phyloP scores from a whole-genome alignment of 441 rosid genomes.

The Eruca vesicaria region DNA sequence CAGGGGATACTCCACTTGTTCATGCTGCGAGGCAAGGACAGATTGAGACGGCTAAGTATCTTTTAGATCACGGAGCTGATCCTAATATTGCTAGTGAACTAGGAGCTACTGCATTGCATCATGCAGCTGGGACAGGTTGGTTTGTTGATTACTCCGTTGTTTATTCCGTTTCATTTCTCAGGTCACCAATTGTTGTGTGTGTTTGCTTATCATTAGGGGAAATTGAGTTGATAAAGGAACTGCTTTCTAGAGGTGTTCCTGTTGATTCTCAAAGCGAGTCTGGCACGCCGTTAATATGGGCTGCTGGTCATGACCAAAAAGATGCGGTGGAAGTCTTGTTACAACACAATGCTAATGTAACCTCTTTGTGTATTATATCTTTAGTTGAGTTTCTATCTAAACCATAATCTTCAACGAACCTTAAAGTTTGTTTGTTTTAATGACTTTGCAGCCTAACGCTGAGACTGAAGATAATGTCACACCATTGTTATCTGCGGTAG shows the following conservation, averaged over 20 bases:
- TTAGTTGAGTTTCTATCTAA: background rate
- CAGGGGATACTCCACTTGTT: constrained; percentile 92
- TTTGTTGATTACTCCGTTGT: background rate
- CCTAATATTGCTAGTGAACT: constrained; percentile 71
- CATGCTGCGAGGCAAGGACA: constrained; percentile 95
- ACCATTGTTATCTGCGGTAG: constrained; percentile 83
- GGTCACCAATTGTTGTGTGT: background rate
- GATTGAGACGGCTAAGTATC: constrained; percentile 68
- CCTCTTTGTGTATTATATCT: background rate
- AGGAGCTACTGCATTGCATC: constrained; percentile 90
- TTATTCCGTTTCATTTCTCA: background rate
- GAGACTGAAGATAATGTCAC: constrained; percentile 87
- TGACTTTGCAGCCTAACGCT: constrained; percentile 71
- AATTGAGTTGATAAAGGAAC: constrained; percentile 57
- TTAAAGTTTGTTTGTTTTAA: background rate
- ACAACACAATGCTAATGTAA: constrained; percentile 76
- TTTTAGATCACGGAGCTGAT: constrained; percentile 73
- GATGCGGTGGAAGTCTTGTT: constrained; percentile 74
- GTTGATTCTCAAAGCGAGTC: constrained; percentile 85
- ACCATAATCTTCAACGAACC: background rate
- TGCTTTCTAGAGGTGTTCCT: constrained; percentile 64
- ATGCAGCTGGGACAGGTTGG: constrained; percentile 81
- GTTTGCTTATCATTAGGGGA: constrained; percentile 46
- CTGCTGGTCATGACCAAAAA: constrained; percentile 83
- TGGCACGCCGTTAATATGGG: constrained; percentile 92